Base-by-base conservation (phyloP, 305 asterid species). In the Rubia peregrina region DNA sequence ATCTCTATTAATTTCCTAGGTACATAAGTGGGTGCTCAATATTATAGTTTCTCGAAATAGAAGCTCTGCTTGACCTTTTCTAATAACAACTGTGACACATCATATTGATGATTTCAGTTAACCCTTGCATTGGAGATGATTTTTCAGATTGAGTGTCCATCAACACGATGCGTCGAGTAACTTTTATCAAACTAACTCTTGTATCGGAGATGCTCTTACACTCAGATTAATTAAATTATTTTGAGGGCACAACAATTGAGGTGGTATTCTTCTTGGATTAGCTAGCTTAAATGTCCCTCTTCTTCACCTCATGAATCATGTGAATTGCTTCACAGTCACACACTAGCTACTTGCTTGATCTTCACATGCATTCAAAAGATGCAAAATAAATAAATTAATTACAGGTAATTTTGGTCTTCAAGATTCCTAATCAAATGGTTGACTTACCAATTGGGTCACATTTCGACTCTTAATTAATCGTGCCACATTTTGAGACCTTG, bases 261-360 rank as follows among this genome's bases (percentile, higher is more conserved):
- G 43, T 26, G 72, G 10, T 68, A 36, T 49, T 68, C 30, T 68
- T 21, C 10, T 3, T 46, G 1, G 4, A 17, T 17, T 46, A 46
- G 1, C 53, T 46, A 3, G 53, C 43, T n/a, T n/a, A n/a, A 40
- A 3, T 46, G 3, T 46, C 56, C 9, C 56, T 49, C n/a, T 24
- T 17, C 55, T 56, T 65, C 71, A 53, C 12, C 61, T 64, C 66
- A 55, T 73, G 60, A 73, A 73, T 73, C 71, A 55, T 55, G 76
- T 55, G 67, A 55, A 73, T 16, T 60, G n/a, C 64, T 6, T 24
- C 64, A 24, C 16, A 3, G 17, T 60, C 64, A 9, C 17, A 3
- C 63, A 19, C 1, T 19, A 22, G 0, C 36, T 22, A 59, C 63
- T 21, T n/a, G 56, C 56, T 49, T 49, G 56, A 16, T 49, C 30